Base-by-base conservation (phyloP, 345 rosid genomes). In the Salix udensis region DNA sequence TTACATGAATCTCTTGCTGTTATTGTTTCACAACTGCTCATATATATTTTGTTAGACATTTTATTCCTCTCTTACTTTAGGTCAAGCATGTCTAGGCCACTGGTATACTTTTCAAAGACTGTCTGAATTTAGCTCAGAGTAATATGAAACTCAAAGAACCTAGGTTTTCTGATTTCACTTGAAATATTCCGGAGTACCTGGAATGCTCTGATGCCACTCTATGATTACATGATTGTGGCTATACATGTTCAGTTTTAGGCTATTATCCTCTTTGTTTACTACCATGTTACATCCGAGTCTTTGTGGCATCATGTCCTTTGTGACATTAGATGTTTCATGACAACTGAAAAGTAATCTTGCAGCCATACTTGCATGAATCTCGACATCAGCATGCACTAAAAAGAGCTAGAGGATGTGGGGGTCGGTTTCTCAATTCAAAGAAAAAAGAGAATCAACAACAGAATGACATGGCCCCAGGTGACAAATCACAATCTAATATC, bases 281-380 rank as follows among this genome's bases (percentile, higher is more conserved):
- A 42, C 14, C 11, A 19, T 21, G 62, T 58, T n/a, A 58, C 62
- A n/a, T 26, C 28, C 9, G 4, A 12, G 36, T 10, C 18, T 53
- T 24, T 53, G 31, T 53, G 7, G 39, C 71, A 37, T 30, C 12
- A 7, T 50, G 1, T 19, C 68, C 16, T 58, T 21, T 15, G 12
- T 58, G 65, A 23, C 36, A 8, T 26, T 53, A 62, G 53, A 60
- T 44, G 4, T 19, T 36, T 9, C 36, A 72, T 65, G 72, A 75
- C 21, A 34, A 10, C 80, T 77, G 23, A 10, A 61, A 36, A 55
- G 13, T 64, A 71, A 70, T 76, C 40, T 66, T 76, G 87, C 91
- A 96, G 99, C 98, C 99, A 23, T 96, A 96, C 80, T 81, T 96
- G 88, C 99, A 96, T 68, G 99, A 96, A 78, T 96, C 99, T 73